phyloP scores from a whole-genome alignment of 148 eudicot genomes.

The Heliosperma pusillum region DNA sequence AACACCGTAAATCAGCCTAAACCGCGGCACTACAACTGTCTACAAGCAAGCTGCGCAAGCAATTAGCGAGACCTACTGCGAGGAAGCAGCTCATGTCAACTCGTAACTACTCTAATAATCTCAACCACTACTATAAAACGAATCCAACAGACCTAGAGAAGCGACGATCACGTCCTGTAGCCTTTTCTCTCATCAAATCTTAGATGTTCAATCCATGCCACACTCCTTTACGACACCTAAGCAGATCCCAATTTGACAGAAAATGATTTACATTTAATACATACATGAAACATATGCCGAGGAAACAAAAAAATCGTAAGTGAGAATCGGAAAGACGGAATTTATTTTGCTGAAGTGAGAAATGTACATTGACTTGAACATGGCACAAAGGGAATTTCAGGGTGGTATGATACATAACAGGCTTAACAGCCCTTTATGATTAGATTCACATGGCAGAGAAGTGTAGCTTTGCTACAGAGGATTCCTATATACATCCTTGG shows the following conservation, averaged over 20 bases:
- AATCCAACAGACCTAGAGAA: not conserved
- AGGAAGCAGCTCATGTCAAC: not conserved
- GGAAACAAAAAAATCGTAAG: not conserved
- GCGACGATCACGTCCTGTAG: conserved; percentile 1
- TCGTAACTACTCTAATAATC: not conserved
- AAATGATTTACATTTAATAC: not conserved
- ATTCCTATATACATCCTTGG: conserved; percentile 85
- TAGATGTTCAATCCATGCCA: not conserved
- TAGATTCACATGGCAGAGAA: no score
- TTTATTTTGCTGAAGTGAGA: no score
- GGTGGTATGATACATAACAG: not conserved
- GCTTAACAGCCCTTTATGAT: not conserved
- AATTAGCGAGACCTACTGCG: not conserved
- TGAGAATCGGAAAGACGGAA: not conserved
- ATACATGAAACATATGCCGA: not conserved
- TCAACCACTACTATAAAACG: not conserved
- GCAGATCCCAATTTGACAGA: not conserved
- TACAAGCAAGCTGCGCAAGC: not conserved
- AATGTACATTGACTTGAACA: conserved; percentile 15
- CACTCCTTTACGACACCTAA: not conserved
- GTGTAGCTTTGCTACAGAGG: conserved; percentile 39
- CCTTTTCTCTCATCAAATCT: not conserved
- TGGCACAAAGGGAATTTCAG: not conserved
- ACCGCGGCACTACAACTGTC: no score
- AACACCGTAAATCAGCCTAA: not conserved